Percentiles rank a stretch among this genome's conserved stretches.
phyloP scores from a whole-genome alignment of 1,284 basidiomycete species.

The Malassezia sympodialis region DNA sequence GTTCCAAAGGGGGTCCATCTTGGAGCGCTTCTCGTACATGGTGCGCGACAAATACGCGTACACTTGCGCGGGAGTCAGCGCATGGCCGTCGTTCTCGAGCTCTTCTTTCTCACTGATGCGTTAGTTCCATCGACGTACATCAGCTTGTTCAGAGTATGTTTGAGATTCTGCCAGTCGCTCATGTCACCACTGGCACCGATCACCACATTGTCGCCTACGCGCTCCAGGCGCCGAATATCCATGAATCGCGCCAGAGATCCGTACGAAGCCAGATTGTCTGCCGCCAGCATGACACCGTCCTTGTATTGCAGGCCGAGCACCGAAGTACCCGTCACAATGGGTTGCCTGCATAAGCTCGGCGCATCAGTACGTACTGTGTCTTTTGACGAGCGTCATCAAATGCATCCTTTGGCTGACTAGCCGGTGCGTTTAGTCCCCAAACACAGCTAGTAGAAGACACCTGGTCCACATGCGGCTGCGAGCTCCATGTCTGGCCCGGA shows the following conservation, averaged over 20 bases:
- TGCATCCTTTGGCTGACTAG: constrained; percentile 2
- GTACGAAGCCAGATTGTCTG: constrained; percentile 94
- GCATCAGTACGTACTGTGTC: constrained; percentile 9
- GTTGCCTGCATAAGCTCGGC: constrained; percentile 54
- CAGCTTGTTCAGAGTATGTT: constrained; percentile 53
- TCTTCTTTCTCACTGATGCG: constrained; percentile 61
- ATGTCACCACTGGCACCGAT: constrained; percentile 92
- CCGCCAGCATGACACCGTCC: constrained; percentile 97
- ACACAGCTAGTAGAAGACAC: constrained; percentile 2
- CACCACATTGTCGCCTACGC: constrained; percentile 68
- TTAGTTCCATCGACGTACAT: constrained; percentile 23
- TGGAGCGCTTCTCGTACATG: constrained; percentile 78
- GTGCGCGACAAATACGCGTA: constrained; percentile 84
- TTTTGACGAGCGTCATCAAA: constrained; percentile 18
- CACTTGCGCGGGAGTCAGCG: constrained; percentile 75
- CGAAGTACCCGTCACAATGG: constrained; percentile 91
- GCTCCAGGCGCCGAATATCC: constrained; percentile 76
- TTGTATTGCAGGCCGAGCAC: constrained; percentile 89
- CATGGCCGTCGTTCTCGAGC: constrained; percentile 69
- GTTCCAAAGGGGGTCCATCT: constrained; percentile 94
- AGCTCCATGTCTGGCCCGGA: constrained; percentile 18
- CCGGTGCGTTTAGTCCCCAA: constrained; percentile 1
- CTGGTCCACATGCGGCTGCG: constrained; percentile 9
- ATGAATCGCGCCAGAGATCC: constrained; percentile 95
- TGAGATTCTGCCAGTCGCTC: constrained; percentile 93